Conservation (phyloP, 345 rosid species). For the Citrus medica region DNA sequence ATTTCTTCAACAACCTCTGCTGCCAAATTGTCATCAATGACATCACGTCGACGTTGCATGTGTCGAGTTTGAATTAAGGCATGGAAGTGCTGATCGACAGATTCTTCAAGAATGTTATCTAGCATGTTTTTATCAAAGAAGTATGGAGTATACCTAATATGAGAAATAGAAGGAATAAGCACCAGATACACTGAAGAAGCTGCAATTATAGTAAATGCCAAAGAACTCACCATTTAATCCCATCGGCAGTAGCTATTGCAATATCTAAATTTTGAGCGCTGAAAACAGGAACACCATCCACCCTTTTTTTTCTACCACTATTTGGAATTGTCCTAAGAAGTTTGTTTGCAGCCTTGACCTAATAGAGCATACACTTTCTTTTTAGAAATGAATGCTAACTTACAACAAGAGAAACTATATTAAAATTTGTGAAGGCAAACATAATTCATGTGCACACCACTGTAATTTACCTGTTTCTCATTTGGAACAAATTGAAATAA, state of each 20-base stretch:
- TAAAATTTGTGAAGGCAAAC: not conserved
- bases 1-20: conserved; percentile 86
- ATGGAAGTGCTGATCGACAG: conserved; percentile 91
- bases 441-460: not conserved
- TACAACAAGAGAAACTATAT: not conserved
- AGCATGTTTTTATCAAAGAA: conserved; percentile 91
- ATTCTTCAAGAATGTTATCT: conserved; percentile 93
- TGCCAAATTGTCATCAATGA: conserved; percentile 68
- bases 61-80: conserved; percentile 85
- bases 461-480: conserved; percentile 68
- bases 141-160: conserved; percentile 89
- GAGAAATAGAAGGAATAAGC: conserved; percentile 15
- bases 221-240: conserved; percentile 74
- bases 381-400: not conserved
- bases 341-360: conserved; percentile 94
- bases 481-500: conserved; percentile 94
- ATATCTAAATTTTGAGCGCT: conserved; percentile 91
- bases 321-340: conserved; percentile 64
- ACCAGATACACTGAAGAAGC: not conserved
- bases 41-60: conserved; percentile 76
- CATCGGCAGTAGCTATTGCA: conserved; percentile 90
- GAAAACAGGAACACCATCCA: conserved; percentile 93
- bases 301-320: conserved; percentile 48
- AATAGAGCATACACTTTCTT: conserved; percentile 5
- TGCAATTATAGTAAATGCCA: not conserved